Base-by-base conservation (phyloP, 2,329 filamentous ascomycete genomes). In the Paraphoma chrysanthemicola region DNA sequence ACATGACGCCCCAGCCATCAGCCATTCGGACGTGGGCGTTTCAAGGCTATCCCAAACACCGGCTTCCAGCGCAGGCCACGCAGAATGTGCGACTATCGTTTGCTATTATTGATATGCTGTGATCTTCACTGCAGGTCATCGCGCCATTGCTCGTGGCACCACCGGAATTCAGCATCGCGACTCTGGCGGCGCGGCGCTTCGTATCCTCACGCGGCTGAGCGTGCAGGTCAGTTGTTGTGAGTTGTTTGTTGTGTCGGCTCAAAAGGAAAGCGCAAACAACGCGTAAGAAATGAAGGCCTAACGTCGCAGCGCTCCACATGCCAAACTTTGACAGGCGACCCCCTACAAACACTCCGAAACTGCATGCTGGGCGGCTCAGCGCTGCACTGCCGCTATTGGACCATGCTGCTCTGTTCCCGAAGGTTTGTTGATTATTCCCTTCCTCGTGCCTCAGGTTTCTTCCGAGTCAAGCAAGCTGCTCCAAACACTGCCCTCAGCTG, bases 251-350 rank as follows among this genome's bases (percentile, higher is more conserved):
- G 53, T 69, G 66, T 62, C 62, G 50, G 61, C 49, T 54, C 45
- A 53, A 56, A 62, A 63, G 58, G 59, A 60, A 53, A 58, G 61
- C 23, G 50, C 55, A 72, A 76, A 77, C 72, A 75, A 75, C 71
- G 72, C 73, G 72, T 69, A 55, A 62, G 70, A 75, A 73, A 75
- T 75, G 71, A 70, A 36, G 61, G 62, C 59, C 63, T 62, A 63
- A 54, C 48, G 56, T 56, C 62, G 54, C 53, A 56, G 62, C 57
- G 64, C 59, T 65, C 62, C 59, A 65, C 62, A 52, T 63, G 44
- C 60, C 52, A 66, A 58, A 62, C 53, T 57, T 60, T 67, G 66
- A 65, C 72, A 69, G 69, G 64, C 59, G 57, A 62, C 60, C 71
- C 33, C 70, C 54, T 66, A 64, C 56, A 59, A 55, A 59, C 48